Conservation (phyloP, 495 filamentous ascomycete genomes). For the Aspergillus cavernicola region DNA sequence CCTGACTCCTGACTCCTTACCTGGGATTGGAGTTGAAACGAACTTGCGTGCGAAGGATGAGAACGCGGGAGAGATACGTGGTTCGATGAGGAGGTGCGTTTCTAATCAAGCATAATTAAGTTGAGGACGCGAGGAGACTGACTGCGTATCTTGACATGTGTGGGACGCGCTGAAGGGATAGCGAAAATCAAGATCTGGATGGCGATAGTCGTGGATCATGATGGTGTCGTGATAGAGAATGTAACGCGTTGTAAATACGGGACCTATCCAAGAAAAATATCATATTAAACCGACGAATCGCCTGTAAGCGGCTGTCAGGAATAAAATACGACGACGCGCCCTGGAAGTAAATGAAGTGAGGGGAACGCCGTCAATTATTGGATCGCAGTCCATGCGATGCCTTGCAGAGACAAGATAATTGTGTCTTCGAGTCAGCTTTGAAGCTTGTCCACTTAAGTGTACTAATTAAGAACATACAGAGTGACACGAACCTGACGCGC, state of each 20-base stretch:
- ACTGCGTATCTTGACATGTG: constrained; percentile 1
- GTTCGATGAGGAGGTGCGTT: constrained; percentile 4
- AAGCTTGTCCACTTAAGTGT: background rate
- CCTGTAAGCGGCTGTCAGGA: too few species aligned
- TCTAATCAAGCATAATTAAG: constrained; percentile 7
- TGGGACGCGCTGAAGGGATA: constrained; percentile 13
- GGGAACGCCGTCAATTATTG: constrained; percentile 12
- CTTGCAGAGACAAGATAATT: constrained; percentile 11
- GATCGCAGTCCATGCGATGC: constrained; percentile 8
- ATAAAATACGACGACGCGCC: background rate
- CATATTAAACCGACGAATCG: too few species aligned
- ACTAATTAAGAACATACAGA: background rate
- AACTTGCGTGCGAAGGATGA: background rate
- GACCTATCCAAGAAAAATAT: too few species aligned
- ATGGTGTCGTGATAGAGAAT: constrained; percentile 2
- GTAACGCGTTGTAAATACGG: constrained; percentile 3
- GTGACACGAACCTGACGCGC: constrained; percentile 21
- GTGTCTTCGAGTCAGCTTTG: constrained; percentile 4
- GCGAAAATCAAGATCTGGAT: background rate
- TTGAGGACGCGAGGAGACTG: constrained; percentile 13
- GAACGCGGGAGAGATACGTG: constrained; percentile 2
- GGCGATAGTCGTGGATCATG: background rate
- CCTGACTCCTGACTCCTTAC: too few species aligned
- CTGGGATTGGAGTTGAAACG: constrained; percentile 11
- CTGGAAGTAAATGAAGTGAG: constrained; percentile 9